phyloP scores from a whole-genome alignment of 1,139 yeast genomes.

The Ogataea hybrid region DNA sequence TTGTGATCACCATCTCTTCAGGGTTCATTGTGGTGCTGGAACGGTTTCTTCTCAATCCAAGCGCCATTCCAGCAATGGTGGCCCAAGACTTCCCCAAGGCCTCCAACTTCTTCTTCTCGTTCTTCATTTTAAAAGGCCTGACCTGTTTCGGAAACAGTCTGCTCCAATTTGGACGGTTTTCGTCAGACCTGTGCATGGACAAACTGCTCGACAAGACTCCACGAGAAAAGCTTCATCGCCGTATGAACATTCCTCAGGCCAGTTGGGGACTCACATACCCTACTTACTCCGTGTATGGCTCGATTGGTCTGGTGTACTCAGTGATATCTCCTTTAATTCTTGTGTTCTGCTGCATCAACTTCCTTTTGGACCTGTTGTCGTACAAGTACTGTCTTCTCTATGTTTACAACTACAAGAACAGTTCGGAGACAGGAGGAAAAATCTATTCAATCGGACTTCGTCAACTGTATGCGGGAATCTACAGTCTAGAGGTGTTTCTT shows the following conservation, averaged over 20 bases:
- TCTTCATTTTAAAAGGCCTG: slow-evolving; percentile 67
- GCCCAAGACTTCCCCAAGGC: slow-evolving; percentile 80
- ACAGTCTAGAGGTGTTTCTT: slow-evolving; percentile 74
- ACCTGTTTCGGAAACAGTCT: slow-evolving; percentile 70
- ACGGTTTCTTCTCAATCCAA: slow-evolving; percentile 66
- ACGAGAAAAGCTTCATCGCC: slow-evolving; percentile 48
- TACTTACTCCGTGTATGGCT: slow-evolving; percentile 68
- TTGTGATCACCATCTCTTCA: slow-evolving; percentile 83
- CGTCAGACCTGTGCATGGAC: slow-evolving; percentile 39
- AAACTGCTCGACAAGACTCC: slow-evolving; percentile 54
- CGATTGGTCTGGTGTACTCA: slow-evolving; percentile 74
- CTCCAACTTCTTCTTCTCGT: slow-evolving; percentile 78
- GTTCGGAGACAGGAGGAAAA: slow-evolving; percentile 66
- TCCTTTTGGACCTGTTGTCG: slow-evolving; percentile 52
- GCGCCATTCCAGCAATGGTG: slow-evolving; percentile 64
- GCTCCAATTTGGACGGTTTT: slow-evolving; percentile 50
- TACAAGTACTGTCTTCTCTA: slow-evolving; percentile 67
- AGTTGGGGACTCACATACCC: slow-evolving; percentile 84
- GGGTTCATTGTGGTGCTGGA: slow-evolving; percentile 69
- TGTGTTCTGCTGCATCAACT: slow-evolving; percentile 57
- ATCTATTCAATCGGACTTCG: slow-evolving; percentile 72
- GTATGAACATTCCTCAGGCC: slow-evolving; percentile 35
- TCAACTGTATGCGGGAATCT: slow-evolving; percentile 75
- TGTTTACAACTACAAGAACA: slow-evolving; percentile 47
- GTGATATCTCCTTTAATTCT: slow-evolving; percentile 77